Evolutionary conservation across 768 basidiomycete species (phyloP).

Genomic region (Leccinellum luteum): DNA sequence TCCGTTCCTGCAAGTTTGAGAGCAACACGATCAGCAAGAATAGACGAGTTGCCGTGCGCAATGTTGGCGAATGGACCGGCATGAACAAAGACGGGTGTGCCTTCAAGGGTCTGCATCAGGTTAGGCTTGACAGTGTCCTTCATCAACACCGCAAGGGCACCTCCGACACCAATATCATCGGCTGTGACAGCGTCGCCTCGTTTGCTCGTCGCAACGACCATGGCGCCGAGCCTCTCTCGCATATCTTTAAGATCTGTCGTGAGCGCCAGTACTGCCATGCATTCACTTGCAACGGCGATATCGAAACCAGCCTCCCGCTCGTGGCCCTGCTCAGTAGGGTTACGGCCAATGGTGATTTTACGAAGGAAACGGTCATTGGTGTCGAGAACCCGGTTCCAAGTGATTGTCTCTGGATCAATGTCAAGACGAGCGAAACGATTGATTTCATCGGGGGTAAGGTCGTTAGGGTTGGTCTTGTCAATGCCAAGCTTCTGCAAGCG

Average conservation of each 20-base stretch:
- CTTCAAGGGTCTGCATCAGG: slow-evolving; percentile 97
- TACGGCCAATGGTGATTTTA: slow-evolving; percentile 90
- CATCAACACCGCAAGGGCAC: slow-evolving; percentile 94
- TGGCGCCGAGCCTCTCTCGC: slow-evolving; percentile 87
- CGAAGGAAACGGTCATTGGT: slow-evolving; percentile 97
- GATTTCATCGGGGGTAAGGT: slow-evolving; percentile 90
- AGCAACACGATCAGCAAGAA: slow-evolving; percentile 95
- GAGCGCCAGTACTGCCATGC: slow-evolving; percentile 96
- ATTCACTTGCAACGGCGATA: slow-evolving; percentile 95
- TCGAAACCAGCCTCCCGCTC: slow-evolving; percentile 92
- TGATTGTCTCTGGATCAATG: slow-evolving; percentile 86
- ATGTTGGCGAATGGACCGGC: slow-evolving; percentile 99
- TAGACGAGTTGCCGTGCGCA: slow-evolving; percentile 97
- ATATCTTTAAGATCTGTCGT: slow-evolving; percentile 87
- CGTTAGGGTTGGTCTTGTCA: slow-evolving; percentile 88
- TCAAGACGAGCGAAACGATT: slow-evolving; percentile 89
- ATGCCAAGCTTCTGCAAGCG: slow-evolving; percentile 95
- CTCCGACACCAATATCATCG: slow-evolving; percentile 93
- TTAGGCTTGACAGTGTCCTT: slow-evolving; percentile 99
- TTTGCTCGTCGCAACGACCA: slow-evolving; percentile 96
- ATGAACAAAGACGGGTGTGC: slow-evolving; percentile 98
- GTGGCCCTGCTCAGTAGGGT: slow-evolving; percentile 84
- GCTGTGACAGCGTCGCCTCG: slow-evolving; percentile 90
- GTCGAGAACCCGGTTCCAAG: slow-evolving; percentile 97
- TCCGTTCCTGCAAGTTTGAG: slow-evolving; percentile 96